These are phyloP conservation scores for Parmelia sp. DNA, from an alignment of 495 filamentous ascomycete species.

Conservation along the genomic window DNA sequence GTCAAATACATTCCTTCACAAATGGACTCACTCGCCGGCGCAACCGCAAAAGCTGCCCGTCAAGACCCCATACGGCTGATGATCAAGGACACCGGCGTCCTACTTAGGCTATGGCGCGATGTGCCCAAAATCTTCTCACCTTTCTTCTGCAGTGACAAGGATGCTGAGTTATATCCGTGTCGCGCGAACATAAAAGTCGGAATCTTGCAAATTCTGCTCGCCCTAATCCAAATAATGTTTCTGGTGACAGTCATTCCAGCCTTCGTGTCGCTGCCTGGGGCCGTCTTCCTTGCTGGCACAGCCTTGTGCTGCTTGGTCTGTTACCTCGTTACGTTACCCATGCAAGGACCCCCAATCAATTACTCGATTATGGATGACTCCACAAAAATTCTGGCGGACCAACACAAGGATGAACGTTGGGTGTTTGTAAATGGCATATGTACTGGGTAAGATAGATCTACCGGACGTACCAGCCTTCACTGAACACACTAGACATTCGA, in stretches of 20 bases:
- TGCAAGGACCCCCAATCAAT: conserved; percentile 21
- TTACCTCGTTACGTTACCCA: conserved; percentile 17
- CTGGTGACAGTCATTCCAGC: conserved; percentile 17
- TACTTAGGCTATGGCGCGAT: conserved; percentile 22
- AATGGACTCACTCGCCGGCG: conserved; percentile 17
- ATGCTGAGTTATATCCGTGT: conserved; percentile 13
- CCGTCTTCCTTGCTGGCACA: conserved; percentile 13
- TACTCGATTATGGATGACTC: conserved; percentile 17
- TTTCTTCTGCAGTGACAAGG: conserved; percentile 5
- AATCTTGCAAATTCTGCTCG: conserved; percentile 21
- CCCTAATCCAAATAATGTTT: conserved; percentile 17
- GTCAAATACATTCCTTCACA: conserved; percentile 22
- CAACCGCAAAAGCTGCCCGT: conserved; percentile 10
- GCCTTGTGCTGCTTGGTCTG: conserved; percentile 10
- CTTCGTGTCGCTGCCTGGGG: conserved; percentile 21
- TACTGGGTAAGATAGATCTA: conserved; percentile 42
- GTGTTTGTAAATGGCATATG: conserved; percentile 68
- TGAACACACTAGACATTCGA: conserved; percentile 39
- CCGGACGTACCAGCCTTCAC: conserved; percentile 19
- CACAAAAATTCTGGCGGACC: conserved; percentile 6
- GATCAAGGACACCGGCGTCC: conserved; percentile 18
- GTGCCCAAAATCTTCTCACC: conserved; percentile 21
- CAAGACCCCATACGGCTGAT: conserved; percentile 21
- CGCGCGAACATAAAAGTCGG: conserved; percentile 8
- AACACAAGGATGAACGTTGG: conserved; percentile 57